Evolutionary conservation across 306 rosid species (phyloP).

Genomic region (Fragaria ananassa): DNA sequence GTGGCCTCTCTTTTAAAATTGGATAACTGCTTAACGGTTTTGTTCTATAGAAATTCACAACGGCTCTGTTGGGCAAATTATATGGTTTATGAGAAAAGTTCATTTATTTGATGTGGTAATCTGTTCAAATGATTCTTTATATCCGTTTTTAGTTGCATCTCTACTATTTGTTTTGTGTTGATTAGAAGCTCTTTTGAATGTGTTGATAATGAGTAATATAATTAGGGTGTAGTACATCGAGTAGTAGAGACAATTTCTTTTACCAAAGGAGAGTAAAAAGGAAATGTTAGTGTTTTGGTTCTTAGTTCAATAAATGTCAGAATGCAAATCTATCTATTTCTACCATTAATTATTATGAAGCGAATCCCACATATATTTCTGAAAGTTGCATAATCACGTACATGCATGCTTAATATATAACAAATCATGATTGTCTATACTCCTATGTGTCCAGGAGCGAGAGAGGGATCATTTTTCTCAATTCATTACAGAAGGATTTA

Average conservation of each 20-base stretch:
- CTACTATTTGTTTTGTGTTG: not conserved
- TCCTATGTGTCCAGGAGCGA: conserved; percentile 54
- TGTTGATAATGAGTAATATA: not conserved
- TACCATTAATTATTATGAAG: not conserved
- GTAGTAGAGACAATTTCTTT: not conserved
- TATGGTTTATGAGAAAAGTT: not conserved
- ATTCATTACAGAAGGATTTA: conserved; percentile 89
- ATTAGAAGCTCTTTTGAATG: not conserved
- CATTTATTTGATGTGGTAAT: not conserved
- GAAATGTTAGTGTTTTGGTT: not conserved
- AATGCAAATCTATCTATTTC: not conserved
- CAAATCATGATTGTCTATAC: not conserved
- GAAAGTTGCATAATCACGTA: not conserved
- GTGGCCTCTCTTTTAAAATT: not conserved
- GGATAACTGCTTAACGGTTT: not conserved
- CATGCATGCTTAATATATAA: not conserved
- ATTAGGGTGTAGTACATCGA: not conserved
- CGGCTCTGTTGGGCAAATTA: not conserved
- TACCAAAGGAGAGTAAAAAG: not conserved
- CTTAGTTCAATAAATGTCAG: not conserved
- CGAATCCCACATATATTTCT: not conserved
- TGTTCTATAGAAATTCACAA: not conserved
- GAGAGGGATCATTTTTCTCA: conserved; percentile 94
- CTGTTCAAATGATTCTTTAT: not conserved
- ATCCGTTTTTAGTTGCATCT: not conserved